Evolutionary conservation across 176 grass and related monocot species (phyloP).

Genomic region (Musa beccarii): DNA sequence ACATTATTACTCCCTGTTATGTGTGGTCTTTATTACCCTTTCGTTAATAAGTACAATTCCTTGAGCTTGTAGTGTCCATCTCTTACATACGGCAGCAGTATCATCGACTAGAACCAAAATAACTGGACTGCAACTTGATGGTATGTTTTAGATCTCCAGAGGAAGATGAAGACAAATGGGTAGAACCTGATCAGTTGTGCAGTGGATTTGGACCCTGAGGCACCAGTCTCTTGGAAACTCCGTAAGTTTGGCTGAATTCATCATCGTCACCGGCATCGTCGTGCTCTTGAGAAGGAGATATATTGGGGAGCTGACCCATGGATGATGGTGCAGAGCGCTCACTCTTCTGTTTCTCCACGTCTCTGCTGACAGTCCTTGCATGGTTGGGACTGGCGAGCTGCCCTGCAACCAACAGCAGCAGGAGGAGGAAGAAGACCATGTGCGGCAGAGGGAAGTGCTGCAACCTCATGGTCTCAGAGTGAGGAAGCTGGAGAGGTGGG

Average conservation of each 20-base stretch:
- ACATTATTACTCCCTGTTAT: no score
- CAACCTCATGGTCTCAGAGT: not conserved
- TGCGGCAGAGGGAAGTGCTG: not conserved
- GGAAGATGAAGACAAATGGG: not conserved
- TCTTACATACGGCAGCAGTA: no score
- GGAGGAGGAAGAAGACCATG: slow-evolving; percentile 7
- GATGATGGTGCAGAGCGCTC: slow-evolving; percentile 20
- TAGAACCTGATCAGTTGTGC: slow-evolving; percentile 53
- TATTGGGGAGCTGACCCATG: slow-evolving; percentile 14
- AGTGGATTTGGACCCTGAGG: slow-evolving; percentile 84
- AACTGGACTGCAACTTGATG: no score
- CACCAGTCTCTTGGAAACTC: slow-evolving; percentile 68
- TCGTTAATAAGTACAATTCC: no score
- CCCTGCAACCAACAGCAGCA: slow-evolving; percentile 18
- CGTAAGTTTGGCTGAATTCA: slow-evolving; percentile 11
- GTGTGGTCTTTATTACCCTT: no score
- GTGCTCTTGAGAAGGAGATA: not conserved
- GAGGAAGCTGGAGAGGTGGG: not conserved
- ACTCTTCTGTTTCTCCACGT: not conserved
- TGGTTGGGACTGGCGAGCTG: slow-evolving; percentile 1
- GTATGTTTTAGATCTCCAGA: no score
- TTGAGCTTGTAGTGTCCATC: no score
- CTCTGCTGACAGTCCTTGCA: not conserved
- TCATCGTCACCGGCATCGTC: not conserved
- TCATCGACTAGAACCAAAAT: no score